phyloP scores from a whole-genome alignment of 192 early-diverging fungal genomes.

The Chytriomyces hyalinus region DNA sequence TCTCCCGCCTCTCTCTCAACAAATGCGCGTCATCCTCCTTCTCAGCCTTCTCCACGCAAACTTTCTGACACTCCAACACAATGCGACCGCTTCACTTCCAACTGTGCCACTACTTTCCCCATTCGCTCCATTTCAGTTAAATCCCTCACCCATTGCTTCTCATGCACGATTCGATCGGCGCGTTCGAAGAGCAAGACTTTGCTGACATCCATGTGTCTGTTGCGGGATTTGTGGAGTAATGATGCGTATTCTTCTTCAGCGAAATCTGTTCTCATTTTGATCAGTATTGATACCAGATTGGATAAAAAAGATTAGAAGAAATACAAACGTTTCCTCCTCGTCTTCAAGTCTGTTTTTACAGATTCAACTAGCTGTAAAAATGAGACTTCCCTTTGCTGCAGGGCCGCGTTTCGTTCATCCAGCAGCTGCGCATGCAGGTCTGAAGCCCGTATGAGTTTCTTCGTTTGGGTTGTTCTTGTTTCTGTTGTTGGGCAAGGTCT shows the following conservation, averaged over 20 bases:
- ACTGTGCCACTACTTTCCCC: conserved; percentile 15
- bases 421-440: neutral
- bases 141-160: conserved; percentile 25
- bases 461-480: neutral
- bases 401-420: neutral
- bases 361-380: neutral
- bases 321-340: neutral
- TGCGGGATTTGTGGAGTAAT: conserved; percentile 1
- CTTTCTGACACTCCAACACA: conserved; percentile 8
- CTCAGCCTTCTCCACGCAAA: neutral
- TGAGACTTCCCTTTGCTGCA: neutral
- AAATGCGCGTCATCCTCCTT: conserved; percentile 2
- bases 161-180: neutral
- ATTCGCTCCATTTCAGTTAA: conserved; percentile 24
- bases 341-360: neutral
- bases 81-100: conserved; percentile 9
- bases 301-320: neutral
- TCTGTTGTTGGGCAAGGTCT: neutral
- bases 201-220: neutral
- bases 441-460: neutral
- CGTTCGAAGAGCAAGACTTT: conserved; percentile 14
- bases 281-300: neutral
- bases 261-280: neutral
- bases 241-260: conserved; percentile 15
- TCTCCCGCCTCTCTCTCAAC: conserved; percentile 6